These are phyloP conservation scores for Croton laevigatus DNA, from an alignment of 441 rosid species.

Conservation along the genomic window DNA sequence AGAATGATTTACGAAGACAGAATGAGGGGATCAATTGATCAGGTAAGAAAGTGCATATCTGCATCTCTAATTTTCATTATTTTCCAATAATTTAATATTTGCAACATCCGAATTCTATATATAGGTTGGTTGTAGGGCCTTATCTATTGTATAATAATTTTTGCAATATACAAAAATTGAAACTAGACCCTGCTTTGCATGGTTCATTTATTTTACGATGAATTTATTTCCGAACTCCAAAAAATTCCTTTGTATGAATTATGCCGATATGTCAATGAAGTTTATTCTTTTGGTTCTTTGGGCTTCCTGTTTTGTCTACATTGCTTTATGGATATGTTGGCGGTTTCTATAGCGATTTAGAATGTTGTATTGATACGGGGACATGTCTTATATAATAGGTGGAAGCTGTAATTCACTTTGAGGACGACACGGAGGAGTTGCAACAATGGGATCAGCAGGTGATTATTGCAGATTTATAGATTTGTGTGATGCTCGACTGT, in stretches of 20 bases:
- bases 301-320: background rate
- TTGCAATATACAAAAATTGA: background rate
- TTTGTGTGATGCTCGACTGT: background rate
- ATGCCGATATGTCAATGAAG: background rate
- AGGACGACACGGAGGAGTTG: constrained; percentile 93
- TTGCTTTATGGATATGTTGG: background rate
- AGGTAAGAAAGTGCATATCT: constrained; percentile 43
- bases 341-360: too few species aligned
- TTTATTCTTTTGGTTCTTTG: background rate
- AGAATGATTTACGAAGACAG: constrained; percentile 95
- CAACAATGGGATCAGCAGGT: constrained; percentile 99
- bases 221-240: background rate
- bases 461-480: background rate
- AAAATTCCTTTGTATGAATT: background rate
- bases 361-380: background rate
- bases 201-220: background rate
- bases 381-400: constrained; percentile 44
- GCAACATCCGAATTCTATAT: background rate
- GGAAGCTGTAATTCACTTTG: constrained; percentile 96
- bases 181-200: background rate
- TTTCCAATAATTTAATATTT: background rate
- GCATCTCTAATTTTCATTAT: background rate
- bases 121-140: background rate
- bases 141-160: background rate
- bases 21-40: constrained; percentile 99